A percentile compares a stretch with the other conserved stretches of the same genome.
phyloP scores from a whole-genome alignment of 2,329 filamentous ascomycete genomes.

The Akanthomyces muscarius region DNA sequence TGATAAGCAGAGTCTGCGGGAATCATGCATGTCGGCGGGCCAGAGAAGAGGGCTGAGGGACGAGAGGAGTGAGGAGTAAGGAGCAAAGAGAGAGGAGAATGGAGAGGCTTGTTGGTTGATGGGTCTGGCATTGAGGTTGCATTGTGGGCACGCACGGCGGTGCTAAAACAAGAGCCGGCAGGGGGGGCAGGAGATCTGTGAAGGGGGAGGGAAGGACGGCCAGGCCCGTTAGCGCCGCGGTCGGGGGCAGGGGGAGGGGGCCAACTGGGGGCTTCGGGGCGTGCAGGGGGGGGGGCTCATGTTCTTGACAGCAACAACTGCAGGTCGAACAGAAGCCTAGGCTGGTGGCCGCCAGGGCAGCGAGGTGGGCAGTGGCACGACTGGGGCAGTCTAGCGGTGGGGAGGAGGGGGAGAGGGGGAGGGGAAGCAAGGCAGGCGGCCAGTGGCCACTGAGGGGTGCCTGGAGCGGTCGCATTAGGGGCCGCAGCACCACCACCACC shows the following conservation, averaged over 20 bases:
- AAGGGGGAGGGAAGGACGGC: not conserved
- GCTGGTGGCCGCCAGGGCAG: no score
- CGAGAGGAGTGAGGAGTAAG: not conserved
- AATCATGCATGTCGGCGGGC: not conserved
- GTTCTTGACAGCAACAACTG: not conserved
- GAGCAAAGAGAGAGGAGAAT: not conserved
- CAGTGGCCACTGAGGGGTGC: not conserved
- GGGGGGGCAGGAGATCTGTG: constrained; percentile 3
- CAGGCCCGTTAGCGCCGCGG: constrained; percentile 2
- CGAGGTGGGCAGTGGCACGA: no score
- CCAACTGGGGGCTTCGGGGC: not conserved
- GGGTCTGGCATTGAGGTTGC: not conserved
- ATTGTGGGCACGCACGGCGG: not conserved
- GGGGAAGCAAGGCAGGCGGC: not conserved
- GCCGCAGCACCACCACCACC: not conserved
- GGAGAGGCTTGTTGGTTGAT: constrained; percentile 11
- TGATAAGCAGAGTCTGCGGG: not conserved
- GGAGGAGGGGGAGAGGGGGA: no score
- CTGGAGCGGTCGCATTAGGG: not conserved
- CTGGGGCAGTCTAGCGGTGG: no score
- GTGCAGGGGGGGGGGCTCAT: not conserved
- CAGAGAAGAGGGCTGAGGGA: not conserved
- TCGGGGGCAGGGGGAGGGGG: not conserved
- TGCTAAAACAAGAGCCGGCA: constrained; percentile 2
- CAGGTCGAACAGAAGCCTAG: no score